Conservation (phyloP, 129 eudicot species). For the Flaveria trinervia region DNA sequence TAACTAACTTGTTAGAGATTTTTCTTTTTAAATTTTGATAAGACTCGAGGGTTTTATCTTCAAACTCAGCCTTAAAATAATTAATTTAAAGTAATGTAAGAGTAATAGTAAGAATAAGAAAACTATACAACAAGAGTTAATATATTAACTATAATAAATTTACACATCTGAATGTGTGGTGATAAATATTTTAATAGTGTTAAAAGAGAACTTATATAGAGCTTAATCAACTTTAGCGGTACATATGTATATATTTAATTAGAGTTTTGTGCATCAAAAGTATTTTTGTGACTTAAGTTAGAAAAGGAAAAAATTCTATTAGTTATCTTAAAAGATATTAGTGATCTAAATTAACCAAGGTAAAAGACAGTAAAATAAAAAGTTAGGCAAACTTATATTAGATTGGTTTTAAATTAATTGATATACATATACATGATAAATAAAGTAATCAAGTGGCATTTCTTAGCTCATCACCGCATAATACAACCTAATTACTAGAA, state of each 20-base stretch:
- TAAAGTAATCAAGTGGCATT: constrained; percentile 7
- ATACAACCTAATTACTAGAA: constrained; percentile 6
- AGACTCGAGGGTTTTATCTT: too few species aligned
- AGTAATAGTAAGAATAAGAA: too few species aligned
- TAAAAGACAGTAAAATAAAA: neutral
- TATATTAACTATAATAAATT: neutral
- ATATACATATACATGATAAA: neutral
- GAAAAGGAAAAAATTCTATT: neutral
- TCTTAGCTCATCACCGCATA: constrained; percentile 11
- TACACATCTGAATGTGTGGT: neutral
- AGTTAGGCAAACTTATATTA: neutral
- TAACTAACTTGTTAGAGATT: too few species aligned
- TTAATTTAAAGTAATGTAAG: too few species aligned
- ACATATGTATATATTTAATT: neutral
- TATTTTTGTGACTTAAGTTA: neutral
- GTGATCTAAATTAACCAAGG: neutral
- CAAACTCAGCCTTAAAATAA: too few species aligned
- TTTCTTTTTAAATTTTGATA: too few species aligned
- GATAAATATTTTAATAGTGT: neutral
- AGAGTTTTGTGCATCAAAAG: neutral
- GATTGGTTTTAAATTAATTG: neutral
- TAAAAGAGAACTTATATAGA: neutral
- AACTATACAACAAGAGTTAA: neutral
- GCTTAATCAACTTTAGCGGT: neutral
- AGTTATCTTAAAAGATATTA: neutral